Percentiles rank a stretch among this genome's conserved stretches.
Evolutionary conservation across 345 rosid species (phyloP).

Genomic region (Barbarea vulgaris): DNA sequence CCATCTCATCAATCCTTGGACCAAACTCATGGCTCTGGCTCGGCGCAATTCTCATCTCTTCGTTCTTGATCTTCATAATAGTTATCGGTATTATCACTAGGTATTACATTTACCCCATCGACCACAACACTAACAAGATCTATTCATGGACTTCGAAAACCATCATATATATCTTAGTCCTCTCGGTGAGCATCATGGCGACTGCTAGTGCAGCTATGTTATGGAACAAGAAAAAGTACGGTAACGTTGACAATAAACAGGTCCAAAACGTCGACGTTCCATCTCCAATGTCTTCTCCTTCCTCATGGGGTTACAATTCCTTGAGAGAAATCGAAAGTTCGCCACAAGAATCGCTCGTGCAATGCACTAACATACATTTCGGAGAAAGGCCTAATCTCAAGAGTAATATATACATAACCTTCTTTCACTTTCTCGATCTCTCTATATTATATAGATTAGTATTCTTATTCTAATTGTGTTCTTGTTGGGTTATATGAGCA

Average conservation of each 20-base stretch:
- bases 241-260: constrained; percentile 43
- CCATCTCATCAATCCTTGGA: constrained; percentile 64
- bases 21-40: constrained; percentile 81
- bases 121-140: constrained; percentile 49
- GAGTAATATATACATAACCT: constrained; percentile 51
- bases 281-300: constrained; percentile 43
- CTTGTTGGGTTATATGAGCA: constrained; percentile 35
- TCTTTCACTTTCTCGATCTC: neutral
- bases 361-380: constrained; percentile 51
- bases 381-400: constrained; percentile 75
- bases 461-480: constrained; percentile 1
- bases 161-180: constrained; percentile 50
- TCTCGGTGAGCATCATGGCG: constrained; percentile 51
- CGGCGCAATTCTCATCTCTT: constrained; percentile 60
- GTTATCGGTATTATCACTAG: constrained; percentile 59
- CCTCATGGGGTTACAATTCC: constrained; percentile 32
- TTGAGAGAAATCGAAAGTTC: constrained; percentile 74
- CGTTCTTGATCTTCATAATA: constrained; percentile 59
- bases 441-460: neutral
- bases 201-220: constrained; percentile 60
- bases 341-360: constrained; percentile 54
- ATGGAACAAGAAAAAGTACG: constrained; percentile 57
- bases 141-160: constrained; percentile 47
- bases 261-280: constrained; percentile 48
- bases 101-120: constrained; percentile 61